Percentiles rank a stretch among this genome's conserved stretches.
These are phyloP conservation scores for Agrocybe pediades DNA, from an alignment of 768 basidiomycete species.

Conservation along the genomic window DNA sequence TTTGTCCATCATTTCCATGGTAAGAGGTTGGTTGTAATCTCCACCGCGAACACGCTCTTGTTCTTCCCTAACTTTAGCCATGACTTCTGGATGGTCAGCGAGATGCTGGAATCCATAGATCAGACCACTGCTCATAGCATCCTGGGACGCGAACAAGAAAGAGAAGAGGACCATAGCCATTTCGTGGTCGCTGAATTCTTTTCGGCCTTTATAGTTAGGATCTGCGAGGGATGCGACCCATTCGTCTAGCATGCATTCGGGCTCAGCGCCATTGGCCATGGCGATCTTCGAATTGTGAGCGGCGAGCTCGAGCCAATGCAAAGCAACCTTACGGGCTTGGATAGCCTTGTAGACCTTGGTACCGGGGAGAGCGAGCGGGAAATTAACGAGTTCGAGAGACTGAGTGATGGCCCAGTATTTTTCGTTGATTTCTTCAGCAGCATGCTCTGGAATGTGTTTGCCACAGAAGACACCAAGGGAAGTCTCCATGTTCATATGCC, in stretches of 20 bases:
- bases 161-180: slow-evolving; percentile 98
- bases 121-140: slow-evolving; percentile 97
- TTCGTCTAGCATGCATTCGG: slow-evolving; percentile 89
- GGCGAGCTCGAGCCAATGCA: slow-evolving; percentile 79
- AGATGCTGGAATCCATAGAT: slow-evolving; percentile 97
- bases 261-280: slow-evolving; percentile 79
- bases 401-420: slow-evolving; percentile 97
- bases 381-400: slow-evolving; percentile 98
- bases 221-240: slow-evolving; percentile 81
- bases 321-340: slow-evolving; percentile 84
- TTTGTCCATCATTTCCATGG: slow-evolving; percentile 86
- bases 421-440: slow-evolving; percentile 78
- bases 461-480: slow-evolving; percentile 97
- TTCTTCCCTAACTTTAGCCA: slow-evolving; percentile 89
- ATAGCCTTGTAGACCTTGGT: slow-evolving; percentile 96
- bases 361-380: slow-evolving; percentile 92
- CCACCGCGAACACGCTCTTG: slow-evolving; percentile 82
- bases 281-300: slow-evolving; percentile 78
- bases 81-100: slow-evolving; percentile 86
- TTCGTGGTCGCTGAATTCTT: slow-evolving; percentile 89
- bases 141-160: slow-evolving; percentile 95
- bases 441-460: slow-evolving; percentile 79
- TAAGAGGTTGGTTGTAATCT: slow-evolving; percentile 74
- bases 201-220: slow-evolving; percentile 71
- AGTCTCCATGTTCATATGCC: slow-evolving; percentile 95